Conservation (phyloP, 345 rosid genomes). For the Dimocarpus longan region DNA sequence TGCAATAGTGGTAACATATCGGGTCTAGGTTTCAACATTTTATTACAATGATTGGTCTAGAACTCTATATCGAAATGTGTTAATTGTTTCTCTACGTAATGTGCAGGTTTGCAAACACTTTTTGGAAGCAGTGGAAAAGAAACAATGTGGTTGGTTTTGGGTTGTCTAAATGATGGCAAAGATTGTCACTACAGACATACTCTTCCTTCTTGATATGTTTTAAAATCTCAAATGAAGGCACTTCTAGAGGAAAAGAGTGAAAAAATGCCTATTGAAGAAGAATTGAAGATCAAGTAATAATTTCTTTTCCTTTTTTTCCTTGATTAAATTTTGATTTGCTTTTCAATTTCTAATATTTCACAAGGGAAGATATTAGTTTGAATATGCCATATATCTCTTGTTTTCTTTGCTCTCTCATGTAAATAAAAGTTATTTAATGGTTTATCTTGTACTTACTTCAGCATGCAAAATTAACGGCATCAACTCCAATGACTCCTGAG, state of each 20-base stretch:
- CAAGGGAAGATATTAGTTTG: not conserved
- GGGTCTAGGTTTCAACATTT: conserved; percentile 2
- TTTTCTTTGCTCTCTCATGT: not conserved
- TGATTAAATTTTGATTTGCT: conserved; percentile 7
- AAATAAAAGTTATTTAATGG: not conserved
- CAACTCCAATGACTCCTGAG: conserved; percentile 90
- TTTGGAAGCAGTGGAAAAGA: conserved; percentile 95
- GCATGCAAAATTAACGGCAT: conserved; percentile 68
- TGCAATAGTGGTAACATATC: not conserved
- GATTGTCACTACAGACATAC: conserved; percentile 97
- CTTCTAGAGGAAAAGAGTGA: conserved; percentile 85
- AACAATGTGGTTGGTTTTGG: conserved; percentile 99
- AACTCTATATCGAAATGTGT: not conserved
- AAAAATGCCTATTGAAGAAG: conserved; percentile 81
- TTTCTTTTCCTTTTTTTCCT: not conserved
- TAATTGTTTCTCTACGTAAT: conserved; percentile 6
- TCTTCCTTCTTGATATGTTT: conserved; percentile 91
- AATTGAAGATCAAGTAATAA: conserved; percentile 85
- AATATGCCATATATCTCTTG: not conserved
- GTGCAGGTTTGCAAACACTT: conserved; percentile 91
- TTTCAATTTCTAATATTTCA: not conserved
- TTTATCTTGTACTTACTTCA: conserved; percentile 35
- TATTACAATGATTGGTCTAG: not conserved
- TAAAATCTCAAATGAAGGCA: conserved; percentile 97
- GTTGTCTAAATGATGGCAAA: conserved; percentile 83